phyloP scores from a whole-genome alignment of 805 yeast species.

The Yamadazyma takamatsuzukensis region DNA sequence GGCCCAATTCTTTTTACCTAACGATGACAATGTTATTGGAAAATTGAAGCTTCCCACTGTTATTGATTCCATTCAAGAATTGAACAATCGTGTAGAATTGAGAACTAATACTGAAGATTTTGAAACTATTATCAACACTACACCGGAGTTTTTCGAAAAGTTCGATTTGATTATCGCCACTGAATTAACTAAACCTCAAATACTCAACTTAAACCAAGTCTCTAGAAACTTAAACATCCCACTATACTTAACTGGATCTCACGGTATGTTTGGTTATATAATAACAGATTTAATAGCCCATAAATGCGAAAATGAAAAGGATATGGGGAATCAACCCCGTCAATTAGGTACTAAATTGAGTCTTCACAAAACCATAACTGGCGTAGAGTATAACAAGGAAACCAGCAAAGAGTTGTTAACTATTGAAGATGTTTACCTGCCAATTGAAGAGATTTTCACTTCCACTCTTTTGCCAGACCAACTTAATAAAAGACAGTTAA shows the following conservation, averaged over 20 bases:
- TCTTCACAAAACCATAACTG: constrained; percentile 29
- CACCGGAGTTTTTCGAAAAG: constrained; percentile 39
- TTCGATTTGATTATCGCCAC: constrained; percentile 78
- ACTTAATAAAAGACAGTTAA: constrained; percentile 42
- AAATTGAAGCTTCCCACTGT: constrained; percentile 52
- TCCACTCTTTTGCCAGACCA: constrained; percentile 39
- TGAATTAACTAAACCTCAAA: constrained; percentile 45
- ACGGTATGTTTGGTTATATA: constrained; percentile 81
- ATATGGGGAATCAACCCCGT: constrained; percentile 41
- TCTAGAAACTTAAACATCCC: constrained; percentile 60
- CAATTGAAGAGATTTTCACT: constrained; percentile 30
- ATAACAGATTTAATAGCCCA: constrained; percentile 75
- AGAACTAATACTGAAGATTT: constrained; percentile 35
- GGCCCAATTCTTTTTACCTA: constrained; percentile 68
- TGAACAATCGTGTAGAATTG: constrained; percentile 77
- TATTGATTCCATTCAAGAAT: constrained; percentile 53
- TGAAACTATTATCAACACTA: constrained; percentile 8
- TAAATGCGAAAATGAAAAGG: constrained; percentile 50
- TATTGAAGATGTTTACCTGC: constrained; percentile 33
- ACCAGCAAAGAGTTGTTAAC: constrained; percentile 42
- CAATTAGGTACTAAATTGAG: constrained; percentile 51
- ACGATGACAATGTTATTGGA: constrained; percentile 54
- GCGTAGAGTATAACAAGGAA: constrained; percentile 29
- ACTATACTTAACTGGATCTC: constrained; percentile 61
- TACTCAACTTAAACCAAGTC: constrained; percentile 47